These are phyloP conservation scores for Rutidosis leptorrhynchoides DNA, from an alignment of 129 eudicot species.

Conservation along the genomic window DNA sequence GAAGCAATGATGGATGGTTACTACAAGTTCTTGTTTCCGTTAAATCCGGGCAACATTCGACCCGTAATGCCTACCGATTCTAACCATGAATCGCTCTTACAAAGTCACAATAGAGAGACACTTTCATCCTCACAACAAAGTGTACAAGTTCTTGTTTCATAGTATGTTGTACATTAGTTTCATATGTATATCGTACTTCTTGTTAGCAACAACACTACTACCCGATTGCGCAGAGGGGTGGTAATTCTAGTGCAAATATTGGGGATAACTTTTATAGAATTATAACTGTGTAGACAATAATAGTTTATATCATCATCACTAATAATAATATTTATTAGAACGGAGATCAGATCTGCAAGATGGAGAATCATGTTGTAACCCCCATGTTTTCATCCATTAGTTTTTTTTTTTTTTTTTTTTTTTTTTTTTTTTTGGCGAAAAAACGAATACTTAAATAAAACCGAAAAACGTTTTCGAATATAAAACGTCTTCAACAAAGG, in stretches of 20 bases:
- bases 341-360: too few species aligned
- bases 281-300: conserved; percentile 4
- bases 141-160: conserved; percentile 38
- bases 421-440: too few species aligned
- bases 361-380: too few species aligned
- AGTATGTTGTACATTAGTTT: conserved; percentile 19
- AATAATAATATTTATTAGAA: too few species aligned
- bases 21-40: conserved; percentile 77
- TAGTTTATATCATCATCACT: too few species aligned
- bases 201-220: too few species aligned
- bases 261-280: conserved; percentile 14
- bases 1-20: conserved; percentile 96
- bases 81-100: conserved; percentile 51
- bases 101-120: conserved; percentile 60
- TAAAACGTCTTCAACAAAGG: too few species aligned
- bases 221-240: too few species aligned
- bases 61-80: conserved; percentile 64
- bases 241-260: not conserved
- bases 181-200: conserved; percentile 5
- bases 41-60: conserved; percentile 89
- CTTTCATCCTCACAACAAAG: conserved; percentile 34
- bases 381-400: too few species aligned
- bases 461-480: too few species aligned
- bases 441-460: too few species aligned
- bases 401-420: too few species aligned